Conservation (phyloP, 148 eudicot genomes). For the Cornus controversa region DNA sequence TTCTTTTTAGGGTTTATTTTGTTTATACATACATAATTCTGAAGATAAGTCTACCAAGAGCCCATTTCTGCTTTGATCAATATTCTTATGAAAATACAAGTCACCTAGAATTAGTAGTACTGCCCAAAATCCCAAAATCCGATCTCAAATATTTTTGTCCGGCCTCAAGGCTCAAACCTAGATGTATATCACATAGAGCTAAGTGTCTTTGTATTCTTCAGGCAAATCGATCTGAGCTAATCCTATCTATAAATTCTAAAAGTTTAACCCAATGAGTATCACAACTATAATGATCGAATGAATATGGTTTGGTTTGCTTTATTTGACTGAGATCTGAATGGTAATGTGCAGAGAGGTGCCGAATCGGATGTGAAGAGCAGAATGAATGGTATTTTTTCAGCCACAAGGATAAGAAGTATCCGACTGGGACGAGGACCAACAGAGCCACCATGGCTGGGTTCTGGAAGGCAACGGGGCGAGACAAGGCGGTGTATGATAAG, state of each 20-base stretch:
- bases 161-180: no score
- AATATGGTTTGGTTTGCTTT: not conserved
- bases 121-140: no score
- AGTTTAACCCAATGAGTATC: no score
- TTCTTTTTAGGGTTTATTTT: slow-evolving; percentile 9
- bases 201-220: no score
- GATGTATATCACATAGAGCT: not conserved
- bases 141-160: not conserved
- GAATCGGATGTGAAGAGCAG: slow-evolving; percentile 76
- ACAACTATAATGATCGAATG: not conserved
- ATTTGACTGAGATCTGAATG: not conserved
- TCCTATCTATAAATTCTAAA: no score
- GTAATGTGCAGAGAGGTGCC: slow-evolving; percentile 50
- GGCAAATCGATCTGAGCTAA: no score
- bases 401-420: slow-evolving; percentile 80
- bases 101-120: no score
- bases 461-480: slow-evolving; percentile 93
- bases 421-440: slow-evolving; percentile 81
- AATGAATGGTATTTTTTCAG: slow-evolving; percentile 88
- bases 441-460: slow-evolving; percentile 87
- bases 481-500: slow-evolving; percentile 72
- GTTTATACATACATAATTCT: no score
- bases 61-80: no score
- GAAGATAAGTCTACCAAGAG: no score
- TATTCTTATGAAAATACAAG: no score